A percentile compares a stretch with the other conserved stretches of the same genome.
Conservation (phyloP, 2,329 filamentous ascomycete species). For the Lasiodiplodia gonubiensis region DNA sequence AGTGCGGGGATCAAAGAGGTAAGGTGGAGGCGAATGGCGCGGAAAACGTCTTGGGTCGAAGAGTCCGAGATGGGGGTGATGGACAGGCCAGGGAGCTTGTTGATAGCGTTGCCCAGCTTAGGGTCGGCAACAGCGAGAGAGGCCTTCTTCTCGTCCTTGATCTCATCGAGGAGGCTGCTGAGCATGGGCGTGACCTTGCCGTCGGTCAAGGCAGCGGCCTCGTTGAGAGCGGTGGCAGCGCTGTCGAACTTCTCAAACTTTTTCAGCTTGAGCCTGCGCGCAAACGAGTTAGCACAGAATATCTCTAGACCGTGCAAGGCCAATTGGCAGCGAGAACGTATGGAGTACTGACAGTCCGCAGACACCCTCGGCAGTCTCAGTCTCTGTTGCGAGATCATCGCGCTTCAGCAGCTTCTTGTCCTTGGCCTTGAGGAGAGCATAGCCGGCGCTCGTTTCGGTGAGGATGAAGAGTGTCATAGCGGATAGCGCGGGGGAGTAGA, state of each 20-base stretch:
- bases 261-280: constrained; percentile 83
- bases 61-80: constrained; percentile 85
- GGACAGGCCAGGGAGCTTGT: constrained; percentile 85
- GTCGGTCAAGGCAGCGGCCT: constrained; percentile 86
- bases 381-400: constrained; percentile 76
- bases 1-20: constrained; percentile 90
- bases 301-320: neutral
- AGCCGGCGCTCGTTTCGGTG: constrained; percentile 92
- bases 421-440: constrained; percentile 96
- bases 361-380: constrained; percentile 80
- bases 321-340: neutral
- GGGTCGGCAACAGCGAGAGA: constrained; percentile 92
- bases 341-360: constrained; percentile 74
- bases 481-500: constrained; percentile 34
- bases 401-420: constrained; percentile 98
- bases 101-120: constrained; percentile 88
- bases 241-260: constrained; percentile 98
- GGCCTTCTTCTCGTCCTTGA: constrained; percentile 98
- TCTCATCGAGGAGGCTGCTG: constrained; percentile 77
- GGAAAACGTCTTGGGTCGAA: constrained; percentile 85
- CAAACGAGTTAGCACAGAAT: constrained; percentile 8
- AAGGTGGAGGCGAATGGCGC: constrained; percentile 90
- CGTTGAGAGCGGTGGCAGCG: constrained; percentile 85
- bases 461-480: constrained; percentile 91
- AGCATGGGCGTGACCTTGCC: constrained; percentile 94